phyloP scores from a whole-genome alignment of 495 filamentous ascomycete genomes.

The Filosporella fistucella region DNA sequence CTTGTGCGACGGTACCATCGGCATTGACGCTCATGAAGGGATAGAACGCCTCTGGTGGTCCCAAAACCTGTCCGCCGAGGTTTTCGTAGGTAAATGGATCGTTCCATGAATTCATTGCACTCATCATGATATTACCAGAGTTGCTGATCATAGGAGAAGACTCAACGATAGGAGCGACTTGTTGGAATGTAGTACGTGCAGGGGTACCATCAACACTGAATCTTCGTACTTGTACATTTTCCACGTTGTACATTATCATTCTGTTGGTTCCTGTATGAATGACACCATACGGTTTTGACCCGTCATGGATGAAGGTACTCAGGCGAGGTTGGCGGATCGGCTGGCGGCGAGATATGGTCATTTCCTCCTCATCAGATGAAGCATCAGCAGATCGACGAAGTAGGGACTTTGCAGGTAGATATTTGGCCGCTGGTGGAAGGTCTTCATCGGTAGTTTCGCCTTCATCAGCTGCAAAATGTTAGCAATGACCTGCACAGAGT shows the following conservation, averaged over 20 bases:
- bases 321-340: conserved; percentile 3
- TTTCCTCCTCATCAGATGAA: not conserved
- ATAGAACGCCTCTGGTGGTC: conserved; percentile 75
- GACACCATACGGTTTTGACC: conserved; percentile 68
- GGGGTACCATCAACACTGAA: conserved; percentile 49
- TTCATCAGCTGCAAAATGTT: conserved; percentile 67
- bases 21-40: conserved; percentile 57
- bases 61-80: conserved; percentile 61
- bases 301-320: conserved; percentile 21
- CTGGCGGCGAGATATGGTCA: not conserved
- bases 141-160: conserved; percentile 60
- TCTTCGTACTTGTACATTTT: conserved; percentile 35
- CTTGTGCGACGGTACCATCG: conserved; percentile 40
- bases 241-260: conserved; percentile 57
- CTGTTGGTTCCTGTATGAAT: conserved; percentile 64
- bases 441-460: conserved; percentile 87
- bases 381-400: not conserved
- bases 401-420: not conserved
- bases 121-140: conserved; percentile 73
- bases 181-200: conserved; percentile 5
- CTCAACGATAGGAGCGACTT: conserved; percentile 35
- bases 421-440: conserved; percentile 46
- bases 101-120: conserved; percentile 42
- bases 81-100: conserved; percentile 45
- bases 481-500: conserved; percentile 37